Evolutionary conservation across 805 yeast species (phyloP).

Genomic region (Starmera caribaea): DNA sequence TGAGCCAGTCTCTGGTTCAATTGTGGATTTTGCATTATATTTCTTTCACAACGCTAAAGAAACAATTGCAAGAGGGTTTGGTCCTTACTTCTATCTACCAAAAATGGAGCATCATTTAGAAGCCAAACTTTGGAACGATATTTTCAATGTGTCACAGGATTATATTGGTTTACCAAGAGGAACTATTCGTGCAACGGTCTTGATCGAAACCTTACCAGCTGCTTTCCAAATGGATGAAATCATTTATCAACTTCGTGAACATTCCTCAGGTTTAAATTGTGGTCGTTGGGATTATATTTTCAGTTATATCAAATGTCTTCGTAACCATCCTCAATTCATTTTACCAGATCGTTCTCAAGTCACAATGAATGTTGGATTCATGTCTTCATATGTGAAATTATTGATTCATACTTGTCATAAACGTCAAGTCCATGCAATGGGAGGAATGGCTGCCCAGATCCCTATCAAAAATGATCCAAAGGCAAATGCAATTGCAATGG

Average conservation of each 20-base stretch:
- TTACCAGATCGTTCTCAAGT: constrained; percentile 76
- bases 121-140: constrained; percentile 77
- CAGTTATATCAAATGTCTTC: constrained; percentile 65
- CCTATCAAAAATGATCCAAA: constrained; percentile 66
- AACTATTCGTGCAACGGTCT: constrained; percentile 70
- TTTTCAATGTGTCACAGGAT: constrained; percentile 70
- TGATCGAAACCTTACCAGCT: constrained; percentile 78
- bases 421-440: constrained; percentile 79
- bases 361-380: constrained; percentile 74
- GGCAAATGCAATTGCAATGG: constrained; percentile 58
- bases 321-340: constrained; percentile 57
- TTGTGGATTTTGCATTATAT: constrained; percentile 71
- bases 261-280: constrained; percentile 75
- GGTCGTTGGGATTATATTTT: constrained; percentile 89
- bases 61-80: constrained; percentile 53
- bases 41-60: constrained; percentile 67
- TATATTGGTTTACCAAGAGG: constrained; percentile 61
- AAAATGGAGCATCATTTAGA: constrained; percentile 83
- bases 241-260: constrained; percentile 65
- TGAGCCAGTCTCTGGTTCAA: constrained; percentile 69
- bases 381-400: constrained; percentile 68
- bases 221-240: constrained; percentile 85
- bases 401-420: constrained; percentile 67
- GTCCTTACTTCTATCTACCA: constrained; percentile 77
- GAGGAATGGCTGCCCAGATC: constrained; percentile 87